Evolutionary conservation across 345 rosid genomes (phyloP), one percentile per base, ranked within the genome.

Genomic region (Mercurialis annua): DNA sequence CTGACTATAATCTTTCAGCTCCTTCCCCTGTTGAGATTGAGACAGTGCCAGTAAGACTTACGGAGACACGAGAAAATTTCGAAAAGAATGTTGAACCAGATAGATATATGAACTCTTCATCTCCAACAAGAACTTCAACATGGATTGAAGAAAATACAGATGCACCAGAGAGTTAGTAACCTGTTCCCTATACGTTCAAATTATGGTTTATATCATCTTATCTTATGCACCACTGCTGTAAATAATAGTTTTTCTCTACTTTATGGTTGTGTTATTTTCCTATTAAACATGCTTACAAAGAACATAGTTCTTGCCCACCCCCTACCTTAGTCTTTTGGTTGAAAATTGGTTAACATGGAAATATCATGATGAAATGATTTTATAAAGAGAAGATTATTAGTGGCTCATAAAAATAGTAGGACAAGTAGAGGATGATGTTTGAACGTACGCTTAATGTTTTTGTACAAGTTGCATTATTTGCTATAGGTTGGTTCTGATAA

Each of bases 121-220:
- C 83, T 75, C 71, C 87, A 42, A 66, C 67, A 61, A 73, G 61
- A 68, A 58, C 81, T 30, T 67, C 47, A 65, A 65, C 78, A 62
- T 87, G 87, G 95, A 84, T 78, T 69, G 80, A 78, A 67, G 92
- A 86, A 72, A 77, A 83, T 69, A 59, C 50, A 51, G 87, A 86
- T 43, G 87, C 98, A 26, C 98, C 98, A 8, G 80, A 84, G 76
- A 82, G 99, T 94, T 73, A 78, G 88, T 80, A 24, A 63, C 59
- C 59, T 69, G 69, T 47, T 72, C 27, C 33, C 52, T 21, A 5
- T 48, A 26, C 44, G 15, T 50, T 66, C 73, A 67, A 47, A 61
- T 47, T 52, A 58, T 38, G 62, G 21, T 8, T 55, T 30, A 43
- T 70, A 30, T 70, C 62, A 52, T 62, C 43, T 51, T 48, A 48